A percentile compares a stretch with the other conserved stretches of the same genome.
Conservation (phyloP, 805 yeast genomes). For the Yarrowia osloensis region DNA sequence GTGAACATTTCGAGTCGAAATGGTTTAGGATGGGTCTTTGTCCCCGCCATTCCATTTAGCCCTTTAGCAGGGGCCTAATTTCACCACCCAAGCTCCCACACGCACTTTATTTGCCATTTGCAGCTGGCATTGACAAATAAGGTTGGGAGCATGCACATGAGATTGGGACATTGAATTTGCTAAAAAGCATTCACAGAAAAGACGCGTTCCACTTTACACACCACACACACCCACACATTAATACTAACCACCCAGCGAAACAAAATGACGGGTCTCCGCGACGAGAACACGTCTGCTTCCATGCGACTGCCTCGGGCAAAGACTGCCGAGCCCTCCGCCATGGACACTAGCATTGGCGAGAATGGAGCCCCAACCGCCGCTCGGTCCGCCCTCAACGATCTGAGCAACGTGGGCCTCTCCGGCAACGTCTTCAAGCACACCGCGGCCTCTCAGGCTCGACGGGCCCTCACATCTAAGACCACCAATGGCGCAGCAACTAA, state of each 20-base stretch:
- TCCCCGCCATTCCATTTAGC: slow-evolving; percentile 20
- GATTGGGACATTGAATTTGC: slow-evolving; percentile 24
- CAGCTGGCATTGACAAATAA: neutral
- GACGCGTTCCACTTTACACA: slow-evolving; percentile 13
- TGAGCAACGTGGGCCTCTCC: slow-evolving; percentile 24
- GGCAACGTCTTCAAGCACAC: slow-evolving; percentile 26
- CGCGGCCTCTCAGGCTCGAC: slow-evolving; percentile 19
- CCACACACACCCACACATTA: neutral
- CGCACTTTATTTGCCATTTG: slow-evolving; percentile 20
- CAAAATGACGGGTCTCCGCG: slow-evolving; percentile 30
- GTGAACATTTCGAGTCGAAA: neutral
- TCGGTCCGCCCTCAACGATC: slow-evolving; percentile 28
- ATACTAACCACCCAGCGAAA: slow-evolving; percentile 26
- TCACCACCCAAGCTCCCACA: neutral
- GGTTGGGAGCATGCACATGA: slow-evolving; percentile 1
- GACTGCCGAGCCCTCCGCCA: slow-evolving; percentile 2
- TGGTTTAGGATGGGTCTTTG: neutral
- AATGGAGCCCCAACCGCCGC: slow-evolving; percentile 4
- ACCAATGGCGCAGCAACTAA: slow-evolving; percentile 47
- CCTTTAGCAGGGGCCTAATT: neutral
- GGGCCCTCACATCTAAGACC: slow-evolving; percentile 28
- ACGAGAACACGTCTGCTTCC: slow-evolving; percentile 24
- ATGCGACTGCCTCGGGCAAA: slow-evolving; percentile 27
- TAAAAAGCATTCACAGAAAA: slow-evolving; percentile 3
- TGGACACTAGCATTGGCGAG: neutral